A percentile compares a stretch with the other conserved stretches of the same genome.
phyloP scores from a whole-genome alignment of 805 yeast species.

The Diddensiella santjacobensis region DNA sequence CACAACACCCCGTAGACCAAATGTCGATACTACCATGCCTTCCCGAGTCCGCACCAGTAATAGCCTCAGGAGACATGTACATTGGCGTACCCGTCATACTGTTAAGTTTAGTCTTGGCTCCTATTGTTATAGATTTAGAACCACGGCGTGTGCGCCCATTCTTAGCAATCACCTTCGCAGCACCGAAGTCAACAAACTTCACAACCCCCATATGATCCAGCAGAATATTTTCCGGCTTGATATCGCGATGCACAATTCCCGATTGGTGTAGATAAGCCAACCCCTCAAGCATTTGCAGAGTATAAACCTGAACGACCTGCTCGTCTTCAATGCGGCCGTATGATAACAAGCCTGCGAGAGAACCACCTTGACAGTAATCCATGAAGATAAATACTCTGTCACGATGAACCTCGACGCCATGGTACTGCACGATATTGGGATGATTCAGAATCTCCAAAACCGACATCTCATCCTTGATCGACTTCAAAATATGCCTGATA shows the following conservation, averaged over 20 bases:
- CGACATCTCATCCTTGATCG: conserved; percentile 94
- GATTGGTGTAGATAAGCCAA: conserved; percentile 89
- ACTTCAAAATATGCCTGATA: conserved; percentile 76
- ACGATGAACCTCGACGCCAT: conserved; percentile 95
- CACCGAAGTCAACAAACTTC: conserved; percentile 96
- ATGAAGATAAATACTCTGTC: conserved; percentile 92
- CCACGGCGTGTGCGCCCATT: conserved; percentile 31
- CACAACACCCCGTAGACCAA: conserved; percentile 97
- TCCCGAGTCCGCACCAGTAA: conserved; percentile 67
- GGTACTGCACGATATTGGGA: conserved; percentile 94
- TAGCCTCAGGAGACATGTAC: conserved; percentile 98
- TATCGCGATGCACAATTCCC: conserved; percentile 95
- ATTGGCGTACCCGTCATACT: conserved; percentile 91
- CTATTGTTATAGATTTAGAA: conserved; percentile 24
- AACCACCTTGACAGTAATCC: conserved; percentile 97
- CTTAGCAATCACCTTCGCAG: conserved; percentile 73
- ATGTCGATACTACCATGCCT: conserved; percentile 72
- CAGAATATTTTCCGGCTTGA: conserved; percentile 90
- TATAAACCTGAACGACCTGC: conserved; percentile 81
- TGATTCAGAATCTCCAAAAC: conserved; percentile 92
- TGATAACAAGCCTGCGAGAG: conserved; percentile 76
- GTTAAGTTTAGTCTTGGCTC: conserved; percentile 33
- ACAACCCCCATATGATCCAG: conserved; percentile 89
- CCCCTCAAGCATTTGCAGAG: conserved; percentile 92
- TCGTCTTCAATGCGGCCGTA: conserved; percentile 97